A percentile compares a stretch with the other conserved stretches of the same genome.
Evolutionary conservation across 768 basidiomycete species (phyloP).

Genomic region (Leccinum truebloodii): DNA sequence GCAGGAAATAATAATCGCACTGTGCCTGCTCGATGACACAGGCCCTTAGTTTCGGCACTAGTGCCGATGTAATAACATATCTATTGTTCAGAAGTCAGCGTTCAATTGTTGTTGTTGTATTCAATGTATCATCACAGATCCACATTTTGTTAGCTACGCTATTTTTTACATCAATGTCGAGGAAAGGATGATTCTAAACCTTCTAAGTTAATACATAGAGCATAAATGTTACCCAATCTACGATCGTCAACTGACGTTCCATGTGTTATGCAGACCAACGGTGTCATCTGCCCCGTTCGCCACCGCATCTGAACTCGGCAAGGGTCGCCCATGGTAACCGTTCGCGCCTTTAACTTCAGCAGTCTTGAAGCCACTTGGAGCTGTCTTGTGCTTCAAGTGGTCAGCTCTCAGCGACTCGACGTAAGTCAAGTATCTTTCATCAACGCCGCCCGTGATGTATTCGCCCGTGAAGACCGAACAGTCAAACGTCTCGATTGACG

Average conservation of each 20-base stretch:
- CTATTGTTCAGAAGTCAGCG: conserved; percentile 3
- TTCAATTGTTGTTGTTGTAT: conserved; percentile 8
- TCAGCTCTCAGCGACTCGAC: conserved; percentile 83
- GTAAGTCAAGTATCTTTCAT: conserved; percentile 73
- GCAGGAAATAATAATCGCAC: conserved; percentile 20
- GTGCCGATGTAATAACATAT: conserved; percentile 7
- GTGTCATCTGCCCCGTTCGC: conserved; percentile 71
- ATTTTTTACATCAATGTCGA: conserved; percentile 7
- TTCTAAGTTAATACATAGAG: conserved; percentile 1
- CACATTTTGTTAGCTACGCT: conserved; percentile 9
- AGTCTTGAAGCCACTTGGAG: conserved; percentile 30
- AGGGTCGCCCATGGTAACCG: conserved; percentile 19
- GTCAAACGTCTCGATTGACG: conserved; percentile 75
- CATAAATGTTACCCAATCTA: conserved; percentile 3
- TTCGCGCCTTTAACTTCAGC: conserved; percentile 38
- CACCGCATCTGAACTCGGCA: conserved; percentile 41
- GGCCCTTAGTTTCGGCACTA: neutral
- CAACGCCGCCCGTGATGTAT: conserved; percentile 93
- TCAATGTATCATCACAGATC: conserved; percentile 16
- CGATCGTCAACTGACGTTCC: conserved; percentile 42
- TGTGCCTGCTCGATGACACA: conserved; percentile 23
- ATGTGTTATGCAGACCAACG: conserved; percentile 78
- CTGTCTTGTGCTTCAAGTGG: conserved; percentile 63
- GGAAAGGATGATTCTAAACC: neutral
- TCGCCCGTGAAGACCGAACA: conserved; percentile 98